A percentile compares a stretch with the other conserved stretches of the same genome.
phyloP scores from a whole-genome alignment of 805 yeast genomes.

The Pichia phayaonensis region DNA sequence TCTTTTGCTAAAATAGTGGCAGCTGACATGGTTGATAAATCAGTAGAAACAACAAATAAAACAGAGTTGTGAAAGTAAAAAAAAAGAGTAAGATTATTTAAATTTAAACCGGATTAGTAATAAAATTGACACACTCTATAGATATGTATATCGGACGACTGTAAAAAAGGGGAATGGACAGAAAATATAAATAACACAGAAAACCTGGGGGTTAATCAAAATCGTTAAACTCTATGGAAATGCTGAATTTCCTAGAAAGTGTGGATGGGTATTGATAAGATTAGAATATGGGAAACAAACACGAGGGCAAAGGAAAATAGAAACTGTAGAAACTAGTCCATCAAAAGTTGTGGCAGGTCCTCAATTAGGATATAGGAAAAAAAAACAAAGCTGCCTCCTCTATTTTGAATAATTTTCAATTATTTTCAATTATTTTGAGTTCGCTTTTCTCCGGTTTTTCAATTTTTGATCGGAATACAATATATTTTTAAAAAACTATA shows the following conservation, averaged over 20 bases:
- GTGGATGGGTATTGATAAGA: too few species aligned
- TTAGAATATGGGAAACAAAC: neutral
- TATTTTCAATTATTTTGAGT: too few species aligned
- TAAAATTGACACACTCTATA: neutral
- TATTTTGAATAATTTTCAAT: too few species aligned
- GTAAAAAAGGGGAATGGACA: neutral
- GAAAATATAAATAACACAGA: neutral
- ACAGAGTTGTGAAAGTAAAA: neutral
- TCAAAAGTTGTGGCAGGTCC: neutral
- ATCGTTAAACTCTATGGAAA: neutral
- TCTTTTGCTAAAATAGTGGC: conserved; percentile 31
- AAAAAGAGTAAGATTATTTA: neutral
- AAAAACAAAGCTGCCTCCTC: neutral
- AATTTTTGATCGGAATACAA: neutral
- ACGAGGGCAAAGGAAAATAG: neutral
- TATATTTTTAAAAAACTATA: neutral
- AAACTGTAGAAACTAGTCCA: neutral
- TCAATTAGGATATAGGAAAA: neutral
- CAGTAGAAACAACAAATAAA: neutral
- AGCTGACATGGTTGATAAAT: conserved; percentile 16
- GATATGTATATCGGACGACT: neutral
- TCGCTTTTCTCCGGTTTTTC: neutral
- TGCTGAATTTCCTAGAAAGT: neutral
- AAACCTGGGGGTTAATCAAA: neutral
- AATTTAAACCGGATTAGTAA: neutral